phyloP scores from a whole-genome alignment of 768 basidiomycete species.

The Boletus coccyginus region DNA sequence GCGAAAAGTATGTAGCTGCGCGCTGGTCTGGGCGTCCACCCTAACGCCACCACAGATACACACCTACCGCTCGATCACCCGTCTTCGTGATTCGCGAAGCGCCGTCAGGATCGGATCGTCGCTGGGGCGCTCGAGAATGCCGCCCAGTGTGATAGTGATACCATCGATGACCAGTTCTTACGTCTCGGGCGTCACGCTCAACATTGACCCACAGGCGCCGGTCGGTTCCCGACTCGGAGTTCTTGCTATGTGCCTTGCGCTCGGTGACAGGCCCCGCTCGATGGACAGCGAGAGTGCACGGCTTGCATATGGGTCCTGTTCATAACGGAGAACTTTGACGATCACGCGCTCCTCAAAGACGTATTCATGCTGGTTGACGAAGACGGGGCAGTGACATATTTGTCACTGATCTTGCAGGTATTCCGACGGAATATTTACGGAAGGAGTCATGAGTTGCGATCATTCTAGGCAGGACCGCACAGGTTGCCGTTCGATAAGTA shows the following conservation, averaged over 20 bases:
- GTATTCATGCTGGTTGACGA: not conserved
- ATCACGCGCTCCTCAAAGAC: slow-evolving; percentile 5
- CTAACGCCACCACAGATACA: not conserved
- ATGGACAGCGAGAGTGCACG: not conserved
- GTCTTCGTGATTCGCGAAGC: slow-evolving; percentile 1
- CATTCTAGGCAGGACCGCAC: not conserved
- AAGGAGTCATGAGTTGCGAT: slow-evolving; percentile 2
- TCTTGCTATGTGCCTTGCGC: not conserved
- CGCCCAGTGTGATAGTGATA: not conserved
- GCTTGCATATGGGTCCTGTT: slow-evolving; percentile 8
- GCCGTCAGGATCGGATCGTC: not conserved
- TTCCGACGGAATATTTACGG: slow-evolving; percentile 8
- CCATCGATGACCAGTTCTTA: slow-evolving; percentile 8
- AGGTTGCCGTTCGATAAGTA: not conserved
- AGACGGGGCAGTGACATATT: slow-evolving; percentile 5
- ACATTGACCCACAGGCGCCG: not conserved
- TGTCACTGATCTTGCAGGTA: slow-evolving; percentile 3
- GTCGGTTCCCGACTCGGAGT: not conserved
- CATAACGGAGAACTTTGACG: slow-evolving; percentile 10
- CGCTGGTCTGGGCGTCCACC: no score
- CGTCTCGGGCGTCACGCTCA: not conserved
- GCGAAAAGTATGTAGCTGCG: not conserved
- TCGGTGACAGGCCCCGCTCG: not conserved
- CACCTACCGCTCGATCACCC: slow-evolving; percentile 2
- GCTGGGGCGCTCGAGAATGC: slow-evolving; percentile 12